Base-by-base conservation (phyloP, 345 rosid genomes). In the Mallotus nudiflorus region DNA sequence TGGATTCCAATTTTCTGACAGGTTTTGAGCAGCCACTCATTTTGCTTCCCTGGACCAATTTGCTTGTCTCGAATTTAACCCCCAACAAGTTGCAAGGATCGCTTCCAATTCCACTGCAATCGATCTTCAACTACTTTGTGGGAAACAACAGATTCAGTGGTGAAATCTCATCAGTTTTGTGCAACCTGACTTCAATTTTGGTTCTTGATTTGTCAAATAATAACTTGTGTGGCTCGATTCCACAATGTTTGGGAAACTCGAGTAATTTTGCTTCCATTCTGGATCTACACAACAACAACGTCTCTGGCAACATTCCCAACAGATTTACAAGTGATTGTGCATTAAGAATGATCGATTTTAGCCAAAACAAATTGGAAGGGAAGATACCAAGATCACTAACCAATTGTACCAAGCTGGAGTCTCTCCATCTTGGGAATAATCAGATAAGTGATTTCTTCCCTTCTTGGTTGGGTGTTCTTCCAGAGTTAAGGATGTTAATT, bases 341-440 rank as follows among this genome's bases (percentile, higher is more conserved):
- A 8, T 27, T 64, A 39, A 64, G 3, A 29, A 9, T 14, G 67
- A 25, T 69, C 7, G 33, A 58, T 59, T 31, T 58, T 2, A 35
- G 55, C 9, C 6, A 15, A 77, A 77, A n/a, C 35, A 29, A 6
- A 48, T 25, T 77, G 9, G 44, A 65, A 3, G 74, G 81, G 2
- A 64, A 63, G 18, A 33, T 78, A 4, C 74, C 74, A 10, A 25
- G 16, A 22, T 68, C 74, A 25, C 25, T 73, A 22, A 19, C 20
- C 11, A 16, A 45, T 13, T 28, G 37, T 29, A 68, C 46, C 33
- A 25, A 68, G n/a, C 46, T 52, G 27, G 66, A 7, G 14, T 65
- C 49, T 16, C 69, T 73, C 12, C 22, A 71, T 37, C 53, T 71
- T 19, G 66, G 65, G 10, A 7, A 31, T 29, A 59, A 69, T 37